Percentiles rank a stretch among this genome's conserved stretches.
Conservation (phyloP, 371 early-diverging fungal genomes). For the Fennellomyces sp. region DNA sequence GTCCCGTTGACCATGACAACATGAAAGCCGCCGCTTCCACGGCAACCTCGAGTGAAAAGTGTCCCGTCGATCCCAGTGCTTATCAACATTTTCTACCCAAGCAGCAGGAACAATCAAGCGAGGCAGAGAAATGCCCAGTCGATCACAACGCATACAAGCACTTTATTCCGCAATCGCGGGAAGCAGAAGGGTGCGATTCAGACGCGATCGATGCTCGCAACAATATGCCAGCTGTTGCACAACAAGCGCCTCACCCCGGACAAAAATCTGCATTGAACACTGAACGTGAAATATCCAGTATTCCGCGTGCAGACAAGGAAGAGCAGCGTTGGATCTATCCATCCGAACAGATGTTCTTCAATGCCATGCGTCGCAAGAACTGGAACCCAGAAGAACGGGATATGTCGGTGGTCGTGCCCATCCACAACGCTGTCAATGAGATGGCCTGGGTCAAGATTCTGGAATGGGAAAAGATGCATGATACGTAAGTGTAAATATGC, state of each 20-base stretch:
- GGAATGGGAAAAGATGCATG: slow-evolving; percentile 82
- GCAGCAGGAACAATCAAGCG: background rate
- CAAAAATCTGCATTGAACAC: slow-evolving; percentile 59
- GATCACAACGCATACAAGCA: slow-evolving; percentile 52
- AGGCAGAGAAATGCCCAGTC: slow-evolving; percentile 48
- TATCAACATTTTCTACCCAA: slow-evolving; percentile 54
- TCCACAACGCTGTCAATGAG: slow-evolving; percentile 89
- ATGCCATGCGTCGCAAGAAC: slow-evolving; percentile 92
- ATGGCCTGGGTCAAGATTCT: slow-evolving; percentile 90
- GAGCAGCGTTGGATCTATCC: slow-evolving; percentile 93
- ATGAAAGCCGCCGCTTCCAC: background rate
- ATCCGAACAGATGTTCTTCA: slow-evolving; percentile 91
- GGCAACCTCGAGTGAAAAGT: slow-evolving; percentile 16
- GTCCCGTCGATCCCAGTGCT: slow-evolving; percentile 48
- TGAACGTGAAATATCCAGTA: slow-evolving; percentile 70
- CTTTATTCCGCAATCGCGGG: slow-evolving; percentile 30
- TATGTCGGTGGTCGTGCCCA: slow-evolving; percentile 50
- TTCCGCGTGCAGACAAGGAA: slow-evolving; percentile 64
- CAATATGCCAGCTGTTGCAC: slow-evolving; percentile 75
- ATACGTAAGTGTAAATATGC: slow-evolving; percentile 45
- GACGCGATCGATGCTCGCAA: slow-evolving; percentile 68
- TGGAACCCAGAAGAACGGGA: slow-evolving; percentile 79
- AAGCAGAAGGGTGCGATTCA: slow-evolving; percentile 43
- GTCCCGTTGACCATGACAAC: slow-evolving; percentile 36
- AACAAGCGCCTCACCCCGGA: slow-evolving; percentile 59